Base-by-base conservation (phyloP, 768 basidiomycete genomes). In the Jaapia argillacea region DNA sequence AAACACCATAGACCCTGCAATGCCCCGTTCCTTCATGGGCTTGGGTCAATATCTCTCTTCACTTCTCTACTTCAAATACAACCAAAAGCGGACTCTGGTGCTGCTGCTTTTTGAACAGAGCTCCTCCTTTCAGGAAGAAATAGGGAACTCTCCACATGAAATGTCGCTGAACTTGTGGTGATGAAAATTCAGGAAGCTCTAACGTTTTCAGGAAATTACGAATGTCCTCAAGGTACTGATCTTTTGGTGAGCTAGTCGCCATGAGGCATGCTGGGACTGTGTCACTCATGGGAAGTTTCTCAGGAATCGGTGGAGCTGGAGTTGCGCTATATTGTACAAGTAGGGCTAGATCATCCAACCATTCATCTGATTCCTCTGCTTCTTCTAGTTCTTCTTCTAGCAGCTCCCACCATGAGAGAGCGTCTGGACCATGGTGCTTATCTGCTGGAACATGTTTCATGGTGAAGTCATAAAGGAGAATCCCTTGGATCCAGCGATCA, bases 401-500 rank as follows among this genome's bases (percentile, higher is more conserved):
- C 23, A 40, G 40, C 12, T 45, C 42, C 6, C 54, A 42, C 31
- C 61, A 44, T 2, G 67, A 70, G 5, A 71, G 42, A 0, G 54
- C 68, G 57, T 70, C 70, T 2, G 68, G 62, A 6, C 58, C 67
- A n/a, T n/a, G n/a, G 40, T 62, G 61, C 3, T 46, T 51, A 1
- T 48, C 46, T 6, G 53, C 69, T 2, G 67, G 65, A 1, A 70
- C 57, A 45, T 71, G 69, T 1, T 52, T 35, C 0, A 72, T 44
- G 18, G 46, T 51, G 40, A 72, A 70, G 40, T 62, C 44, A 33
- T 65, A 70, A 16, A 63, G 31, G 2, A 65, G 43, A 7, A 70
- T 68, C 5, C 54, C 60, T 37, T 55, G 50, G 22, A 70, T 66
- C 70, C 69, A 71, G 10, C 58, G 44, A 42, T 70, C 70, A 4